Evolutionary conservation across 805 yeast genomes (phyloP), one percentile per base, ranked within the genome.

Genomic region (Priceomyces haplophilus): DNA sequence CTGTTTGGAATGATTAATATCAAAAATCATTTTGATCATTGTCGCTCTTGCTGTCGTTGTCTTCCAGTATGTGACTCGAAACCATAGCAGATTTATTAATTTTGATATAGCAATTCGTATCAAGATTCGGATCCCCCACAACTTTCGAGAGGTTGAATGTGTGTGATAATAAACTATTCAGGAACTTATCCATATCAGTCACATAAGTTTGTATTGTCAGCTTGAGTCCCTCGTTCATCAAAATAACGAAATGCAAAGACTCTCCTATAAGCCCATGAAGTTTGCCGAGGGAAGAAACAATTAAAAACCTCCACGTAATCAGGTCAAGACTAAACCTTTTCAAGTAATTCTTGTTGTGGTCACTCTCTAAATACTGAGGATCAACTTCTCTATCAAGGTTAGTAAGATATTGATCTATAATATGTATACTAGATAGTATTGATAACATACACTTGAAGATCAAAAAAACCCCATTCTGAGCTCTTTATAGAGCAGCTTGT

Each of bases 191-290:
- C 38, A 42, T 45, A 44, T 70, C 75, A 15, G 56, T 59, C 1
- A 41, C 34, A 40, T 62, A 58, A 20, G 65, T 51, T 44, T 65
- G 53, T n/a, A 69, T 39, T 7, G 60, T 42, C 41, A 57, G 50
- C 34, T 43, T 41, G 2, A 40, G 19, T 7, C 56, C 56, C 11
- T 27, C 47, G 10, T 44, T 40, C 13, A 51, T 48, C 13, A 64
- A 48, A 3, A 67, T 39, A 37, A 64, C 69, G 46, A 53, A 62
- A 40, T 54, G 63, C 7, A 59, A 27, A 0, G 70, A 53, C 43
- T 63, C 64, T 3, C 73, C 73, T 13, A 61, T 48, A 10, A 67
- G 40, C 1, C 73, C 73, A 41, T 67, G 56, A 21, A 63, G 45
- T 31, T 56, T 59, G 4, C 48, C 46, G n/a, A 67, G 43, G 21